These are phyloP conservation scores for Aspergillus sp. DNA, from an alignment of 2,329 filamentous ascomycete species.

Conservation along the genomic window DNA sequence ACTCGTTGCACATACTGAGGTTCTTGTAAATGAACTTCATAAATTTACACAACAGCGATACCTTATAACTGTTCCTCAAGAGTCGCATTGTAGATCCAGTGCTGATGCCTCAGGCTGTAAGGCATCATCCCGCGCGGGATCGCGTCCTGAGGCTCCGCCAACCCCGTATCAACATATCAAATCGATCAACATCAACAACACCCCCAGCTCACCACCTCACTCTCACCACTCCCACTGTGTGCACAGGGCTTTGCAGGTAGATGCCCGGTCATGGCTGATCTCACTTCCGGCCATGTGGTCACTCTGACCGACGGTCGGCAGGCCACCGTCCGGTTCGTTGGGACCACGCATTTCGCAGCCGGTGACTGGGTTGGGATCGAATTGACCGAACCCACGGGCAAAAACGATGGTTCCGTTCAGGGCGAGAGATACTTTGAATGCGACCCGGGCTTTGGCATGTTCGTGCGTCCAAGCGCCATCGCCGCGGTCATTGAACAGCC, in stretches of 20 bases:
- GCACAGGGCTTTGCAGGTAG: slow-evolving; percentile 10
- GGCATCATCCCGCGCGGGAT: slow-evolving; percentile 4
- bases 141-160: slow-evolving; percentile 16
- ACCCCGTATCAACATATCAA: slow-evolving; percentile 14
- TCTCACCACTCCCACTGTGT: slow-evolving; percentile 4
- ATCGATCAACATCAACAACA: slow-evolving; percentile 11
- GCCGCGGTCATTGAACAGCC: slow-evolving; percentile 48
- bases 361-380: slow-evolving; percentile 91
- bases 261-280: slow-evolving; percentile 31
- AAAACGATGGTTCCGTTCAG: slow-evolving; percentile 91
- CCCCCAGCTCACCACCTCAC: slow-evolving; percentile 6
- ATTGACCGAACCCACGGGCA: slow-evolving; percentile 75
- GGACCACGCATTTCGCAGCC: slow-evolving; percentile 72
- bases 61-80: not conserved
- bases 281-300: slow-evolving; percentile 66
- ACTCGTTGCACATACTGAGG: too few relatives aligned
- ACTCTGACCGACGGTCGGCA: slow-evolving; percentile 74
- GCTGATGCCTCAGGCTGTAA: slow-evolving; percentile 12
- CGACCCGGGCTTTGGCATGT: slow-evolving; percentile 70
- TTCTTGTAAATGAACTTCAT: too few relatives aligned
- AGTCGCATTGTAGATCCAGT: slow-evolving; percentile 14
- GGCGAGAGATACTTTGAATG: slow-evolving; percentile 89
- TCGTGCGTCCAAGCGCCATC: slow-evolving; percentile 72
- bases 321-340: slow-evolving; percentile 77
- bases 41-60: not conserved